These are phyloP conservation scores for Eremochloa ophiuroides DNA, from an alignment of 176 grass and related monocot genomes.

Conservation along the genomic window DNA sequence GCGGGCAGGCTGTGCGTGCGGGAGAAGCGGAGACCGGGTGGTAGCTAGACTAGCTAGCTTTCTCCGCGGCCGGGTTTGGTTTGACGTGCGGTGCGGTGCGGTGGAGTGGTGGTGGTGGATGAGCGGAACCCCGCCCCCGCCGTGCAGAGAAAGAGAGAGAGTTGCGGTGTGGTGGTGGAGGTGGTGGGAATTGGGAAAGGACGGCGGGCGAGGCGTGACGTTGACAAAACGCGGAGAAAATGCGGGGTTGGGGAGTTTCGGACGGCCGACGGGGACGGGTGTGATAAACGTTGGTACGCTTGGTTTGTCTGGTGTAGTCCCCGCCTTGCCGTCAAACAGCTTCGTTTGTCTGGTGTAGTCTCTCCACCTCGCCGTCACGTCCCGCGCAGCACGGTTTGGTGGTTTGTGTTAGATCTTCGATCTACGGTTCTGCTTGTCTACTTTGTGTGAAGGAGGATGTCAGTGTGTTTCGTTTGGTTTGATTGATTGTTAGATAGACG, in stretches of 20 bases:
- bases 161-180: no score
- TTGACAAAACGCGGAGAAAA: not conserved
- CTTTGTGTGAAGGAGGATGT: no score
- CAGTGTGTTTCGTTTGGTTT: not conserved
- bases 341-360: no score
- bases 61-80: not conserved
- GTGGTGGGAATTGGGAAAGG: not conserved
- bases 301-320: not conserved
- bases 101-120: not conserved
- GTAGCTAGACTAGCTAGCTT: not conserved
- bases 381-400: not conserved
- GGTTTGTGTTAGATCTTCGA: no score
- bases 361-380: no score
- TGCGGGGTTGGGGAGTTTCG: not conserved
- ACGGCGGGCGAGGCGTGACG: not conserved
- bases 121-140: not conserved
- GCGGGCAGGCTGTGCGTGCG: not conserved
- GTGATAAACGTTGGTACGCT: not conserved
- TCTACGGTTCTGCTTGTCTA: not conserved
- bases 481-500: no score
- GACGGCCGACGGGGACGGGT: not conserved
- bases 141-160: not conserved
- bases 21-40: not conserved
- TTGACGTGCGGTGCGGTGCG: slow-evolving; percentile 34
- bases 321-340: not conserved